Evolutionary conservation across 2,329 filamentous ascomycete species (phyloP).

Genomic region (Diaporthe amygdali): DNA sequence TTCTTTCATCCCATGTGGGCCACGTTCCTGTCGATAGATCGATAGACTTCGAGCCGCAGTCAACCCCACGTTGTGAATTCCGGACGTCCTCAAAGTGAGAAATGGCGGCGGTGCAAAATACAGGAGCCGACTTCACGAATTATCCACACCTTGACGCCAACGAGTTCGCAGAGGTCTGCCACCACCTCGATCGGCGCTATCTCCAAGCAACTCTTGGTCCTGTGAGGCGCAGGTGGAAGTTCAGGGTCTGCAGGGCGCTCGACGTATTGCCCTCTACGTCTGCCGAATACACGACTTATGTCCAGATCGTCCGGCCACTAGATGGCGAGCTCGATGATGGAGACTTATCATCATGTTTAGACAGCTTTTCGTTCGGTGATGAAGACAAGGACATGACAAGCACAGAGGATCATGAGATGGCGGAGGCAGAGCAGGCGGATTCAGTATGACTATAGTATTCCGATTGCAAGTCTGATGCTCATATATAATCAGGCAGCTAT

Average conservation of each 20-base stretch:
- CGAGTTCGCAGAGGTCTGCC: conserved; percentile 71
- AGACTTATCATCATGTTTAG: conserved; percentile 53
- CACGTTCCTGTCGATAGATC: neutral
- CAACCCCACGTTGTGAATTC: neutral
- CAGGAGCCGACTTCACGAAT: conserved; percentile 46
- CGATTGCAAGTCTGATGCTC: neutral
- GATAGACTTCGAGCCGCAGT: neutral
- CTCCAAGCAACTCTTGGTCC: conserved; percentile 62
- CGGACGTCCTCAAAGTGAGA: neutral
- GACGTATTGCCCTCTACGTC: conserved; percentile 48
- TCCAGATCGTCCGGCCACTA: conserved; percentile 62
- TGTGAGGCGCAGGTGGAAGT: conserved; percentile 58
- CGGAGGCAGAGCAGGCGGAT: conserved; percentile 57
- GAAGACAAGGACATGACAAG: conserved; percentile 25
- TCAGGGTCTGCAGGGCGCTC: conserved; percentile 57
- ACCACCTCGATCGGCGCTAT: conserved; percentile 64
- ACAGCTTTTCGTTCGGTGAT: conserved; percentile 47
- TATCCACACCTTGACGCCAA: conserved; percentile 67
- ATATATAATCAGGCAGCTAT: conserved; percentile 45
- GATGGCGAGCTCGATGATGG: conserved; percentile 48
- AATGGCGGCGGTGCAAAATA: conserved; percentile 3
- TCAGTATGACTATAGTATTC: conserved; percentile 43
- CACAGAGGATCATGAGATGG: conserved; percentile 50
- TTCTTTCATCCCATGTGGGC: conserved; percentile 4
- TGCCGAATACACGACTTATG: conserved; percentile 54